Conservation (phyloP, 176 grass and related monocot species). For the Oryza australiensis region DNA sequence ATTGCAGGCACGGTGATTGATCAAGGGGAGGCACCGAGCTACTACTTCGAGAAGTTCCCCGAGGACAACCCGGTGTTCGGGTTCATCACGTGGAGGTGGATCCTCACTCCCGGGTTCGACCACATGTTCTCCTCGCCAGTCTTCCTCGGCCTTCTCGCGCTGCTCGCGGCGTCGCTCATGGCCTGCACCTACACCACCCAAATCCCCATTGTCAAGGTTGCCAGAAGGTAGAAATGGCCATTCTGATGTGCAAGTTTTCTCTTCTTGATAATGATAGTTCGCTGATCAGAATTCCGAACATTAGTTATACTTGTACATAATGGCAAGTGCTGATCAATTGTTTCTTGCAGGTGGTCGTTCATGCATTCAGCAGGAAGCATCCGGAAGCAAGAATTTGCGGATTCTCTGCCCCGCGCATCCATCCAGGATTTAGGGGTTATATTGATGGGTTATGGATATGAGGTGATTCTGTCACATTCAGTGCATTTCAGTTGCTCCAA, state of each 20-base stretch:
- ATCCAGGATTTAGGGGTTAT: constrained; percentile 82
- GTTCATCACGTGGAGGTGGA: constrained; percentile 91
- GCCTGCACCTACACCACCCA: constrained; percentile 96
- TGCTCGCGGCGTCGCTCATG: constrained; percentile 87
- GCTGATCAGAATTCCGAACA: not conserved
- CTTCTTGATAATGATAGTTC: not conserved
- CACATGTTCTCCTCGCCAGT: constrained; percentile 96
- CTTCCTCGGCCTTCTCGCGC: constrained; percentile 74
- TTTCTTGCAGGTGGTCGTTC: constrained; percentile 84
- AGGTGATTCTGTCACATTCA: constrained; percentile 47
- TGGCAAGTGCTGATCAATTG: not conserved
- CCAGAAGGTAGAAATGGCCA: constrained; percentile 52
- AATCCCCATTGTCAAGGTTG: constrained; percentile 89
- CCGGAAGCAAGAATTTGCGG: constrained; percentile 70
- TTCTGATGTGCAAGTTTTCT: not conserved
- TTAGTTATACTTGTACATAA: not conserved
- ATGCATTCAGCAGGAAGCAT: constrained; percentile 63
- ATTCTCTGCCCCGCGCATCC: constrained; percentile 79
- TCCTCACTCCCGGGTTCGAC: constrained; percentile 85
- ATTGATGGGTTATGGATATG: constrained; percentile 94
- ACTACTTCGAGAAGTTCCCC: constrained; percentile 78
- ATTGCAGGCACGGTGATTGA: constrained; percentile 76
- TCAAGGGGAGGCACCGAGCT: constrained; percentile 76
- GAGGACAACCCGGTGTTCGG: constrained; percentile 84
- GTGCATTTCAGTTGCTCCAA: not conserved